Base-by-base conservation (phyloP, 1,284 basidiomycete species). In the Leccinum fallax region DNA sequence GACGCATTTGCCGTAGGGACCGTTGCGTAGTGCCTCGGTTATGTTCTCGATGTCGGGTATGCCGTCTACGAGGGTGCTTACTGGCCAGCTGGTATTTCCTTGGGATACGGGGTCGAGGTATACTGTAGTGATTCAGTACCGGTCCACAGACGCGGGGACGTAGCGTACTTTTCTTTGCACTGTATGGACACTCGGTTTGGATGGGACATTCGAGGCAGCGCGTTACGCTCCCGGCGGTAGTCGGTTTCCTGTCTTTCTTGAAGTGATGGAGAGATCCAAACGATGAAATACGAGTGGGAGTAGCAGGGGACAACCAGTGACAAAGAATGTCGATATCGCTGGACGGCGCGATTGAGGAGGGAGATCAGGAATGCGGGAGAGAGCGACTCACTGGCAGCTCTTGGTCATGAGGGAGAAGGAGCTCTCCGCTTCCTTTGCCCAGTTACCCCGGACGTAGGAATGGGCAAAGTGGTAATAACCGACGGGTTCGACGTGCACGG, bases 341-440 rank as follows among this genome's bases (percentile, higher is more conserved):
- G 69, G 26, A 60, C 43, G 58, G 55, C 10, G 30, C 21, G 9
- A 9, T 54, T 3, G 10, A 19, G 40, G n/a, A 43, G n/a, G 16
- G 40, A 60, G 61, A 48, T 10, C 16, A 5, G 7, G 10, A 16
- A 43, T 19, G 2, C 9, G 53, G 51, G 15, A 61, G 56, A 54
- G 15, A 61, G 5, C 21, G 9, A 74, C 79, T 69, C 79, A 93
- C 92, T 95, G 93, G 83, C 90, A 95, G 67, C 87, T 88, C 79
- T 95, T 95, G 11, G 92, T 89, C 88, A 95, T 88, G 54, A 95
- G 82, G 10, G 89, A 86, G 72, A 95, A 95, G 21, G 86, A 88
- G 65, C 89, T 89, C 9, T 83, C 78, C 2, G 79, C 75, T 73
- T 95, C 90, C 49, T 80, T 85, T 8, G 79, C 75, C 93, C 93